Evolutionary conservation across 2,329 filamentous ascomycete genomes (phyloP), one percentile per base, ranked within the genome.

Genomic region (Neocatenulostroma microsporum): DNA sequence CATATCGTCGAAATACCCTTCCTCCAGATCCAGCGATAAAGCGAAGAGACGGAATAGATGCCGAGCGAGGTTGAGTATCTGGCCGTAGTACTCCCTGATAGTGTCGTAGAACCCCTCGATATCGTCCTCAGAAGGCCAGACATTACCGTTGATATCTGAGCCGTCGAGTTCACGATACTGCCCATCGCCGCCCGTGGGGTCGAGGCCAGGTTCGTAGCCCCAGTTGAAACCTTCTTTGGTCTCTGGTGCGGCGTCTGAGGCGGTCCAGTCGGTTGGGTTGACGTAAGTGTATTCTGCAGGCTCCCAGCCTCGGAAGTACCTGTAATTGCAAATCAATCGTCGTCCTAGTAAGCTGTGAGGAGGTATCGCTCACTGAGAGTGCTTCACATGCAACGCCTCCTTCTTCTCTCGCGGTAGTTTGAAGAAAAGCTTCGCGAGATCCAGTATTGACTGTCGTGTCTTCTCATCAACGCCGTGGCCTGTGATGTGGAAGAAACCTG

Each of bases 151-250:
- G 4, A 45, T 46, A 10, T 42, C 47, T 3, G 45, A 51, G 4
- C 63, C 63, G 42, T 67, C 62, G 3, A 67, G 43, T 23, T 67
- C 62, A 11, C 49, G 46, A 42, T 66, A 66, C 39, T 54, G 39
- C 4, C 62, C 62, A 51, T 68, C 63, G 11, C 63, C 62, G 4
- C 62, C 62, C 1, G 50, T 58, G 2, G 48, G 51, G 37, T 66
- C 64, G 5, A 67, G 49, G 7, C 45, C 54, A 14, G 46, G 50
- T 45, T 66, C 63, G 37, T 68, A 67, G 5, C 61, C 58, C 48
- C 59, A 65, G 34, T 66, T 66, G 48, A 64, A 66, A 2, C 55
- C 60, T 36, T 66, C 60, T 38, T 66, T 66, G 0, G 57, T 59
- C 46, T 67, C 62, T 12, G 55, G 48, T 6, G 45, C 45, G 10